Conservation (phyloP, 1,284 basidiomycete genomes). For the Anthracocystis walkeri region DNA sequence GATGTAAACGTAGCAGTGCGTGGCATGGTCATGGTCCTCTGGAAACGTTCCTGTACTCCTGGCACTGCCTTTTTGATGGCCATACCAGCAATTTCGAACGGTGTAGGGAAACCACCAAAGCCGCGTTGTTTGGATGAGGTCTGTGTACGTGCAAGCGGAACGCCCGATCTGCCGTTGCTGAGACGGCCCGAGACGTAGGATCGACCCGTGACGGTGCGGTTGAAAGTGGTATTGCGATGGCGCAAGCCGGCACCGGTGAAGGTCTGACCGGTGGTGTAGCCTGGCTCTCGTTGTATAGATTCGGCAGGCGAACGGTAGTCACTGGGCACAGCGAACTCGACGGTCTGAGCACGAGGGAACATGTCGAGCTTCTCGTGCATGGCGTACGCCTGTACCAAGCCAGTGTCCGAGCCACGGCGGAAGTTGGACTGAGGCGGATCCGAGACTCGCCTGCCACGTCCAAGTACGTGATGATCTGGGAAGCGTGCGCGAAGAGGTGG, state of each 20-base stretch:
- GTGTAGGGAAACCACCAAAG: conserved; percentile 91
- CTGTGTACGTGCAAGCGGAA: conserved; percentile 70
- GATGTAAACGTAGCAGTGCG: conserved; percentile 76
- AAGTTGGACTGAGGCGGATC: conserved; percentile 44
- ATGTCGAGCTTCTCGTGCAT: conserved; percentile 53
- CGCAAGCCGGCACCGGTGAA: conserved; percentile 16
- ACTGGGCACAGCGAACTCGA: conserved; percentile 73
- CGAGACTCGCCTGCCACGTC: conserved; percentile 42
- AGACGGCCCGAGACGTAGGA: conserved; percentile 43
- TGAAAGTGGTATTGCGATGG: conserved; percentile 35
- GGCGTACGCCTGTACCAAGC: conserved; percentile 15
- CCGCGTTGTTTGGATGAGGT: conserved; percentile 71
- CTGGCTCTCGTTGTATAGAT: conserved; percentile 9
- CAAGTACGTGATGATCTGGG: conserved; percentile 20
- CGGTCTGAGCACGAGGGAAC: conserved; percentile 74
- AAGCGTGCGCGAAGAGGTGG: conserved; percentile 42
- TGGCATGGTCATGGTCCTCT: conserved; percentile 75
- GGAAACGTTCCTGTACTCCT: conserved; percentile 49
- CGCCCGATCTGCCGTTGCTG: conserved; percentile 38
- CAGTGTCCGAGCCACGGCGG: conserved; percentile 53
- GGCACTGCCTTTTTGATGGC: conserved; percentile 70
- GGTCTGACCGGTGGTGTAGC: conserved; percentile 29
- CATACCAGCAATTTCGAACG: conserved; percentile 75
- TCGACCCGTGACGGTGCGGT: conserved; percentile 48
- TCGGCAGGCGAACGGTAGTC: conserved; percentile 35